phyloP scores from a whole-genome alignment of 768 basidiomycete species.

The Lepiota venenata region DNA sequence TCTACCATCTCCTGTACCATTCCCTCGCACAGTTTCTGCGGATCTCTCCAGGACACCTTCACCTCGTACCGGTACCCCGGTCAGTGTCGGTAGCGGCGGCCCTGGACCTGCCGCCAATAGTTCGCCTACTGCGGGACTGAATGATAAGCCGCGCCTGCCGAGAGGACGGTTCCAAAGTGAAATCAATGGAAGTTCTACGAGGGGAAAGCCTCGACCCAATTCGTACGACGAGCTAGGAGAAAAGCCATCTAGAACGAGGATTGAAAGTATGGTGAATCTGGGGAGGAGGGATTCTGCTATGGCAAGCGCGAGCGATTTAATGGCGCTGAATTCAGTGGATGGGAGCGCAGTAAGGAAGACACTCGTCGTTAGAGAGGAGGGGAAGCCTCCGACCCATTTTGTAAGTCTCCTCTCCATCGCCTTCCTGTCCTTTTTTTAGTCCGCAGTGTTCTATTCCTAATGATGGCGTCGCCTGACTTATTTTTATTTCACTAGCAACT shows the following conservation, averaged over 20 bases:
- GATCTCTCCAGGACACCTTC: constrained; percentile 32
- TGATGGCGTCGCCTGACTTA: constrained; percentile 10
- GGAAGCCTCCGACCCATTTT: constrained; percentile 75
- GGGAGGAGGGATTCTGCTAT: constrained; percentile 43
- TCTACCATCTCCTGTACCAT: constrained; percentile 45
- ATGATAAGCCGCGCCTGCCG: constrained; percentile 38
- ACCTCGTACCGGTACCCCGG: not conserved
- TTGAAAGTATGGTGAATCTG: constrained; percentile 71
- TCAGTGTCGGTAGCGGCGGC: not conserved
- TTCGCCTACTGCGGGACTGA: constrained; percentile 31
- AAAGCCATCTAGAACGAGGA: constrained; percentile 54
- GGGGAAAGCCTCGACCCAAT: constrained; percentile 55
- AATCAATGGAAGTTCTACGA: constrained; percentile 51
- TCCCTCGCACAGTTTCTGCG: constrained; percentile 57
- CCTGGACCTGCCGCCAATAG: constrained; percentile 17
- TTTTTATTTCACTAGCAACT: constrained; percentile 66
- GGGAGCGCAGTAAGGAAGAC: constrained; percentile 63
- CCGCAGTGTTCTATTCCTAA: constrained; percentile 9
- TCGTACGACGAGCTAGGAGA: constrained; percentile 67
- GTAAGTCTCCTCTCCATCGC: constrained; percentile 45
- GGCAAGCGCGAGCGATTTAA: constrained; percentile 63
- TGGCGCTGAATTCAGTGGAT: constrained; percentile 59
- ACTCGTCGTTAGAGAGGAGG: constrained; percentile 76
- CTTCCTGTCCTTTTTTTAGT: not conserved
- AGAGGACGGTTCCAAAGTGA: constrained; percentile 77